Percentiles rank a stretch among this genome's conserved stretches.
Evolutionary conservation across 129 eudicot genomes (phyloP).

Genomic region (Tagetes erecta): DNA sequence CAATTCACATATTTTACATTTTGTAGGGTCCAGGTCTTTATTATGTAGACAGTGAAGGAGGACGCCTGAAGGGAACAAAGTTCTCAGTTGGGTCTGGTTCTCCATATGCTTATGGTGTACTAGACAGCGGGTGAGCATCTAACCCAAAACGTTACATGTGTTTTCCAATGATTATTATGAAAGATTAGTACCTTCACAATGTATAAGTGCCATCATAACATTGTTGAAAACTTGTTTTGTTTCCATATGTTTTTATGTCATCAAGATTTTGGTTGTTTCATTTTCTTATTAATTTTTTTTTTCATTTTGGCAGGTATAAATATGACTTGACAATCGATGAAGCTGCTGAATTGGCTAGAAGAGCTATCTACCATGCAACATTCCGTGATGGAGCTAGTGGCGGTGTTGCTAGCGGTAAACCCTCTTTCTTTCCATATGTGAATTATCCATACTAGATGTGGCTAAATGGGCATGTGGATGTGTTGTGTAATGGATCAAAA

Average conservation of each 20-base stretch:
- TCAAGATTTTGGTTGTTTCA: background rate
- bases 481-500: background rate
- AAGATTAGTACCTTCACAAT: background rate
- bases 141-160: background rate
- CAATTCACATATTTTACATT: background rate
- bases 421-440: constrained; percentile 2
- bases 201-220: background rate
- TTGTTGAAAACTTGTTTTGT: background rate
- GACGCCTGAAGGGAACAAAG: constrained; percentile 86
- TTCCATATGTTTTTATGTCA: background rate
- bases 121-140: constrained; percentile 35
- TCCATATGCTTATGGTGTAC: constrained; percentile 74
- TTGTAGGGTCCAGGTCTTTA: constrained; percentile 95
- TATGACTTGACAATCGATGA: constrained; percentile 86
- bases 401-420: constrained; percentile 95
- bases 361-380: constrained; percentile 95
- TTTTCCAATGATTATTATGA: background rate
- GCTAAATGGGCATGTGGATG: background rate
- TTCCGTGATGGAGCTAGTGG: constrained; percentile 99
- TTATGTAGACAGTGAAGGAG: constrained; percentile 67
- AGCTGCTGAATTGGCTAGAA: constrained; percentile 95
- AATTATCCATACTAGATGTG: background rate
- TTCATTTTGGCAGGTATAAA: constrained; percentile 50
- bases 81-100: constrained; percentile 99
- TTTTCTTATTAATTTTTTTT: background rate